These are phyloP conservation scores for Chaetothyriales sp. DNA, from an alignment of 2,329 filamentous ascomycete genomes.

Conservation along the genomic window DNA sequence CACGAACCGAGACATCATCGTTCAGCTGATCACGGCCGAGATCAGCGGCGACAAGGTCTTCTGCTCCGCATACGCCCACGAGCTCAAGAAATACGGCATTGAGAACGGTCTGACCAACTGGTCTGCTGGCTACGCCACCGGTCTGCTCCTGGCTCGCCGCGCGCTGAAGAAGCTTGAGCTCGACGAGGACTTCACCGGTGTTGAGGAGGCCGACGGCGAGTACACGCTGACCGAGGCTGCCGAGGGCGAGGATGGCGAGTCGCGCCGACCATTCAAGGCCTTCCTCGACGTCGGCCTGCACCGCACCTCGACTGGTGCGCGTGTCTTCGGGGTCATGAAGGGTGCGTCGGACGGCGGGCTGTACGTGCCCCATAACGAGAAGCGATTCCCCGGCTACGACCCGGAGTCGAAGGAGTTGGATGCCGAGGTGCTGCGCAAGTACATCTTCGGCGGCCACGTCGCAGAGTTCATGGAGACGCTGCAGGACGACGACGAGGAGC, in stretches of 20 bases:
- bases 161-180: constrained; percentile 93
- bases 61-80: constrained; percentile 81
- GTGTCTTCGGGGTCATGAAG: constrained; percentile 99
- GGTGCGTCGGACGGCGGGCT: constrained; percentile 97
- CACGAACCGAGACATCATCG: constrained; percentile 99
- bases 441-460: constrained; percentile 97
- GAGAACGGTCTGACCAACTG: constrained; percentile 99
- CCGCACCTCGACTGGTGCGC: constrained; percentile 95
- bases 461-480: constrained; percentile 99
- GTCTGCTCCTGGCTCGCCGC: constrained; percentile 92
- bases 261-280: constrained; percentile 96
- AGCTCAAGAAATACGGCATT: constrained; percentile 95
- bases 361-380: constrained; percentile 95
- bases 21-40: constrained; percentile 93
- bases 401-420: constrained; percentile 97
- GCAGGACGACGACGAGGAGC: constrained; percentile 98
- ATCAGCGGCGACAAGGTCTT: constrained; percentile 97
- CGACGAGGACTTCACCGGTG: constrained; percentile 83
- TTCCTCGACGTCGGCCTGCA: constrained; percentile 95
- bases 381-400: constrained; percentile 98
- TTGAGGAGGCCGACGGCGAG: constrained; percentile 95
- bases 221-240: constrained; percentile 88
- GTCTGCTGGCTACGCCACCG: constrained; percentile 92
- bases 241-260: constrained; percentile 75
- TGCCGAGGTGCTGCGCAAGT: constrained; percentile 90